These are phyloP conservation scores for Diaporthe amygdali DNA, from an alignment of 2,329 filamentous ascomycete genomes.

Conservation along the genomic window DNA sequence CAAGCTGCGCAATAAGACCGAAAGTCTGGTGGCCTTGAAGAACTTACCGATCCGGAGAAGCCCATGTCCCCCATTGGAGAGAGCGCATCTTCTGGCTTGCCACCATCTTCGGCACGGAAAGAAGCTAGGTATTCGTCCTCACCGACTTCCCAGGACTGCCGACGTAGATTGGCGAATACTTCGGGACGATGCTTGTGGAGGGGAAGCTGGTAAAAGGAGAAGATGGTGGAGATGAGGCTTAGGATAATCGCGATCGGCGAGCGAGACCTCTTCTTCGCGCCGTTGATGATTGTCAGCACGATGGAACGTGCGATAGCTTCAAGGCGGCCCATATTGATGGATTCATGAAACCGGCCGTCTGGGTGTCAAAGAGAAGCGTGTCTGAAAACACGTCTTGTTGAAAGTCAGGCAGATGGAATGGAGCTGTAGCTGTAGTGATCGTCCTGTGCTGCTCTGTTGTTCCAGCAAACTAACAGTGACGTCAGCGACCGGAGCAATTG, in stretches of 20 bases:
- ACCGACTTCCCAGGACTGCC: conserved; percentile 39
- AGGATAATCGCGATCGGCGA: conserved; percentile 48
- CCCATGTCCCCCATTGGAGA: conserved; percentile 71
- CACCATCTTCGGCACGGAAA: conserved; percentile 52
- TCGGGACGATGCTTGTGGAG: conserved; percentile 51
- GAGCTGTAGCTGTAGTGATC: neutral
- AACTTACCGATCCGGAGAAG: conserved; percentile 69
- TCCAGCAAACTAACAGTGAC: neutral
- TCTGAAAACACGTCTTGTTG: neutral
- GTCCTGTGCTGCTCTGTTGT: neutral
- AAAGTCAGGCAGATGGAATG: neutral
- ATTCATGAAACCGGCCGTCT: neutral
- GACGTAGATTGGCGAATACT: conserved; percentile 56
- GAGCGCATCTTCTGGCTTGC: conserved; percentile 45
- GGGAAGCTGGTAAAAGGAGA: conserved; percentile 55
- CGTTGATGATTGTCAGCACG: conserved; percentile 43
- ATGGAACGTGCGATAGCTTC: conserved; percentile 46
- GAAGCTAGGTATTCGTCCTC: conserved; percentile 46
- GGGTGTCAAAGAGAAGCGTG: neutral
- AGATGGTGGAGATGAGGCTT: conserved; percentile 50
- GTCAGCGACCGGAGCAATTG: neutral
- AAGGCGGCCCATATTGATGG: conserved; percentile 34
- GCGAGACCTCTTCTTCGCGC: conserved; percentile 32
- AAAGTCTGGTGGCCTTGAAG: too few species aligned
- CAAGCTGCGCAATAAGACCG: neutral